A percentile compares a stretch with the other conserved stretches of the same genome.
Evolutionary conservation across 2,329 filamentous ascomycete species (phyloP).

Genomic region (Onygena corvina): DNA sequence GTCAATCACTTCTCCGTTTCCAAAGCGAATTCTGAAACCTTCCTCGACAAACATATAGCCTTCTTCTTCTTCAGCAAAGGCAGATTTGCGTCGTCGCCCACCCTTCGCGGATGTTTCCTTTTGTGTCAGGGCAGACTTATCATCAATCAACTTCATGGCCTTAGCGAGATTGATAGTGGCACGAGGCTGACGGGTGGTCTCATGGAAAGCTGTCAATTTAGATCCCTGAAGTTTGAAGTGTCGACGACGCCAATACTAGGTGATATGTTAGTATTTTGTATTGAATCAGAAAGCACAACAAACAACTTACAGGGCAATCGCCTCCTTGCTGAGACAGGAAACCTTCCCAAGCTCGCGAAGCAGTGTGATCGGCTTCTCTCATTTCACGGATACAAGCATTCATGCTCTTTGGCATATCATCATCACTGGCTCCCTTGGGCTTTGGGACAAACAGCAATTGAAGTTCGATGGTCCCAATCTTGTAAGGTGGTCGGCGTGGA

Average conservation of each 20-base stretch:
- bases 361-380: slow-evolving; percentile 72
- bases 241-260: slow-evolving; percentile 87
- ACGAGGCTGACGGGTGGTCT: slow-evolving; percentile 85
- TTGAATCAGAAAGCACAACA: background rate
- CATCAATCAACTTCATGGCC: slow-evolving; percentile 84
- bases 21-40: slow-evolving; percentile 96
- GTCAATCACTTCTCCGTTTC: slow-evolving; percentile 95
- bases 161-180: slow-evolving; percentile 95
- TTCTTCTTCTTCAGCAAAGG: slow-evolving; percentile 95
- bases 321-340: slow-evolving; percentile 91
- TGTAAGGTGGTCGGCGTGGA: slow-evolving; percentile 78
- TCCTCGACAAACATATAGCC: slow-evolving; percentile 99
- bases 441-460: slow-evolving; percentile 92
- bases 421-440: slow-evolving; percentile 72
- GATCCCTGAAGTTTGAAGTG: slow-evolving; percentile 91
- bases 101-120: slow-evolving; percentile 66
- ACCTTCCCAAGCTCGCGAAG: slow-evolving; percentile 71
- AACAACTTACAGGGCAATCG: slow-evolving; percentile 74
- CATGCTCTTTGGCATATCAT: slow-evolving; percentile 99
- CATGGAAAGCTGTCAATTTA: slow-evolving; percentile 90
- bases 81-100: slow-evolving; percentile 76
- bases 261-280: slow-evolving; percentile 20
- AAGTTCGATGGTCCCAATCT: slow-evolving; percentile 84
- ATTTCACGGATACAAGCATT: slow-evolving; percentile 89
- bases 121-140: slow-evolving; percentile 69